These are phyloP conservation scores for Rubroshorea leprosula DNA, from an alignment of 345 rosid genomes.

Conservation along the genomic window DNA sequence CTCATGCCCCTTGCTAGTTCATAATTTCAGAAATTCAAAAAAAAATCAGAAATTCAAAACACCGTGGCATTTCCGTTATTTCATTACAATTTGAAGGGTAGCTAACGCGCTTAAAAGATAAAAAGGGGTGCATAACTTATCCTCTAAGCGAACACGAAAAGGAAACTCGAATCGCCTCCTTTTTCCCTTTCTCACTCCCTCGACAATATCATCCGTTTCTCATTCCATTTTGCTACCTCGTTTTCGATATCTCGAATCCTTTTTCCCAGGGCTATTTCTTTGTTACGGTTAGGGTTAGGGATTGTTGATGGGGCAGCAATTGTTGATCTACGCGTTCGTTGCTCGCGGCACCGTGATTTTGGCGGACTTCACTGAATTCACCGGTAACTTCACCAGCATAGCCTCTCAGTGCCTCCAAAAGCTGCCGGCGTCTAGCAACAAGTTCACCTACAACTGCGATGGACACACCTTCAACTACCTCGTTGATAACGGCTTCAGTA, in stretches of 20 bases:
- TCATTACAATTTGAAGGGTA: conserved; percentile 20
- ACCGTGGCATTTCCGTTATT: conserved; percentile 37
- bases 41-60: conserved; percentile 10
- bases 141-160: conserved; percentile 19
- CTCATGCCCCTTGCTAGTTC: too few relatives aligned
- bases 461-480: conserved; percentile 64
- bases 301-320: conserved; percentile 45
- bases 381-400: conserved; percentile 54
- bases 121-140: conserved; percentile 21
- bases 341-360: conserved; percentile 48
- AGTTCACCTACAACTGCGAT: conserved; percentile 64
- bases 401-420: conserved; percentile 64
- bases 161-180: background rate
- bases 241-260: background rate
- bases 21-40: conserved; percentile 8
- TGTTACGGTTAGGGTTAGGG: conserved; percentile 7
- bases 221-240: too few relatives aligned
- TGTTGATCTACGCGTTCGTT: conserved; percentile 59
- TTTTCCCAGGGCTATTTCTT: background rate
- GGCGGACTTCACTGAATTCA: conserved; percentile 51
- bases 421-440: conserved; percentile 49
- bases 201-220: background rate
- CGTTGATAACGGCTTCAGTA: conserved; percentile 51
- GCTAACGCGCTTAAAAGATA: background rate
- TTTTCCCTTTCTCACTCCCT: background rate